Evolutionary conservation across 2,329 filamentous ascomycete genomes (phyloP).

Genomic region (Stagonosporopsis cucurbitacearum): DNA sequence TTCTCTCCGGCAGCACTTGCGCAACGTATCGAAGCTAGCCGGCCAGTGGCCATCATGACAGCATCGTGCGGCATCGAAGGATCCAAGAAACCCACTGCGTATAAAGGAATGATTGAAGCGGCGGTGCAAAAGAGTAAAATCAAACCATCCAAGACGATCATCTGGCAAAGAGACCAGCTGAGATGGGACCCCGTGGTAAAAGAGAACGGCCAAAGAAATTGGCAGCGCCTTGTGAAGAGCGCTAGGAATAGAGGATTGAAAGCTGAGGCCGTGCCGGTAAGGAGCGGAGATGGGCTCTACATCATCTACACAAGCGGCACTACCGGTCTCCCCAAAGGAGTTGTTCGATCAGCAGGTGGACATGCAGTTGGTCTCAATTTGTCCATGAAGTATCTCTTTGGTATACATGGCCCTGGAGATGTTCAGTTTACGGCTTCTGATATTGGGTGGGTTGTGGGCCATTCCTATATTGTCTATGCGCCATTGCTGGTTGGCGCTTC

Average conservation of each 20-base stretch:
- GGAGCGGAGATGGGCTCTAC: slow-evolving; percentile 80
- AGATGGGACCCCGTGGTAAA: slow-evolving; percentile 75
- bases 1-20: slow-evolving; percentile 83
- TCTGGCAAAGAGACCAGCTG: slow-evolving; percentile 84
- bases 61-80: slow-evolving; percentile 94
- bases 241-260: slow-evolving; percentile 70
- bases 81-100: slow-evolving; percentile 77
- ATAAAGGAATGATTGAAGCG: slow-evolving; percentile 74
- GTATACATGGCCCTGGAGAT: slow-evolving; percentile 81
- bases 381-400: slow-evolving; percentile 82
- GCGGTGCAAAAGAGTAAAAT: slow-evolving; percentile 71
- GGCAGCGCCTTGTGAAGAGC: slow-evolving; percentile 77
- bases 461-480: slow-evolving; percentile 81
- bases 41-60: slow-evolving; percentile 78
- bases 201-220: slow-evolving; percentile 74
- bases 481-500: slow-evolving; percentile 85
- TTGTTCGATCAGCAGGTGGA: slow-evolving; percentile 81
- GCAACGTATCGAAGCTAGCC: slow-evolving; percentile 85
- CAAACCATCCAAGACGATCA: slow-evolving; percentile 74
- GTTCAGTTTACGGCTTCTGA: slow-evolving; percentile 83
- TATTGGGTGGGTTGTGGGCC: slow-evolving; percentile 88
- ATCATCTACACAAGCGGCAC: slow-evolving; percentile 89
- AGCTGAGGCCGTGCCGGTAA: slow-evolving; percentile 78
- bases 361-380: slow-evolving; percentile 86
- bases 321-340: slow-evolving; percentile 82